Base-by-base conservation (phyloP, 2,329 filamentous ascomycete genomes). In the Colletotrichum cereale region DNA sequence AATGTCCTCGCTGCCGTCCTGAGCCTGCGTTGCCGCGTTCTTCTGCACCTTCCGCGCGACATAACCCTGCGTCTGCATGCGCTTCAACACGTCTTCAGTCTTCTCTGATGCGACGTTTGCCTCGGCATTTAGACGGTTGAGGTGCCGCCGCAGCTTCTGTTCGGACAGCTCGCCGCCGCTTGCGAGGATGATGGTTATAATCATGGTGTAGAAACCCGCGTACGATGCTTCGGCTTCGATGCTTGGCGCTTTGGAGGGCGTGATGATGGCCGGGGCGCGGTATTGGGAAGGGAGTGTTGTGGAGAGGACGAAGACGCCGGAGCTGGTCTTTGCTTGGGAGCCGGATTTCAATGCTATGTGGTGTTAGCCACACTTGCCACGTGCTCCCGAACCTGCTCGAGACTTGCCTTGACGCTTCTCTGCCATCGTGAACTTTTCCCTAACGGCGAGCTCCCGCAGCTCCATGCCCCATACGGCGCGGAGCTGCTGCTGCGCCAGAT, bases 391-490 rank as follows among this genome's bases (percentile, higher is more conserved):
- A 11, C 26, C 8, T 36, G 5, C n/a, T 24, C 21, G 71, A 47
- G 65, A 78, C 83, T 72, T 82, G 91, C 92, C 93, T 86, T 93
- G 91, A 76, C 94, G 89, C 78, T 89, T 89, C 74, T 97, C 93
- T 71, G 90, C 90, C 42, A 97, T 82, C 0, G 94, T 94, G 60
- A 93, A 87, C 80, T 95, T 97, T 77, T 98, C 96, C 77, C 88
- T 89, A 1, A 88, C 85, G 0, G 96, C 95, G 61, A 98, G 85
- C 82, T 98, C 95, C 5, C 90, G 86, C 86, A 99, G 88, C 79
- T 95, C 88, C 95, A 98, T 97, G n/a, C 96, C 96, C 82, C 97
- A 98, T 1, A 91, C 87, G 2, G 84, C 83, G 58, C 87, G 85
- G 47, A 99, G 84, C 75, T 93, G 88, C 42, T 84, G 82, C 80